Conservation (phyloP, 176 grass and related monocot species). For the Bromus sterilis region DNA sequence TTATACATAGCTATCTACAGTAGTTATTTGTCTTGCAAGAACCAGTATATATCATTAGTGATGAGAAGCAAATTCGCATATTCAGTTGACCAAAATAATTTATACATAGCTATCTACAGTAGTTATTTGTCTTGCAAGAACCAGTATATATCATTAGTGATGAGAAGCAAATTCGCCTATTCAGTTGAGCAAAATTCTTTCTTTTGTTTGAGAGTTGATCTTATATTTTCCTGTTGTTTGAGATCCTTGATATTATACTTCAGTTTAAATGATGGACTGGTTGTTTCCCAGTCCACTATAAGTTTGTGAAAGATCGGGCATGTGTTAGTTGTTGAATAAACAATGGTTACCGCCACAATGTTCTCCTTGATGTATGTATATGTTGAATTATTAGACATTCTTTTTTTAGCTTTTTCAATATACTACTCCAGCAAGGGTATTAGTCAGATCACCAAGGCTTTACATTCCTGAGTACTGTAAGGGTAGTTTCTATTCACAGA, state of each 20-base stretch:
- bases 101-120: too few species aligned
- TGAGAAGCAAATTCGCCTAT: not conserved
- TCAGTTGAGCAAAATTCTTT: conserved; percentile 4
- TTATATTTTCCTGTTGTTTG: conserved; percentile 6
- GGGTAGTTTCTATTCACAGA: not conserved
- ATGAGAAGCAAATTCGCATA: not conserved
- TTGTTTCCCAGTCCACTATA: not conserved
- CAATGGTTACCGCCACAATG: not conserved
- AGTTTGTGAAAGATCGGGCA: not conserved
- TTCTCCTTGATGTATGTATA: not conserved
- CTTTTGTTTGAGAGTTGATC: conserved; percentile 13
- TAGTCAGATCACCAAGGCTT: not conserved
- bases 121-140: conserved; percentile 9
- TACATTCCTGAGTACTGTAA: not conserved
- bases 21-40: conserved; percentile 11
- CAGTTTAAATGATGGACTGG: not conserved
- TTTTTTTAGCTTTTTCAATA: not conserved
- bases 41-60: not conserved
- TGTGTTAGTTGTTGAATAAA: not conserved
- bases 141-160: not conserved
- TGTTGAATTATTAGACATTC: not conserved
- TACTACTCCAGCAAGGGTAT: not conserved
- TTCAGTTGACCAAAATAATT: not conserved
- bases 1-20: conserved; percentile 5
- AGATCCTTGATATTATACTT: conserved; percentile 11